Evolutionary conservation across 2,329 filamentous ascomycete genomes (phyloP).

Genomic region (Amauroascus verrucosus): DNA sequence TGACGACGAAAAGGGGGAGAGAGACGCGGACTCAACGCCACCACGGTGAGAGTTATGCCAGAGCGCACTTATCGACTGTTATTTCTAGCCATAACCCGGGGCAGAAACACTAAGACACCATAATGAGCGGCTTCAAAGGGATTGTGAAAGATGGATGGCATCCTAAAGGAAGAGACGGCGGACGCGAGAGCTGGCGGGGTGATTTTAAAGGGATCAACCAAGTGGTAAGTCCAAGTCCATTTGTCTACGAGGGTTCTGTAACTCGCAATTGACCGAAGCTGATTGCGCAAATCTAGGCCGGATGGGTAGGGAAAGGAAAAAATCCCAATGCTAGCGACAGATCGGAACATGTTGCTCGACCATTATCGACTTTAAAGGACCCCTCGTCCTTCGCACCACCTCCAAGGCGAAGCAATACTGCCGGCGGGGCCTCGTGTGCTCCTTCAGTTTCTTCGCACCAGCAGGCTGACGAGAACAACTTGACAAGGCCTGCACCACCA

Average conservation of each 20-base stretch:
- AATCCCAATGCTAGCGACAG: slow-evolving; percentile 32
- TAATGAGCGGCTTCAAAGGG: slow-evolving; percentile 41
- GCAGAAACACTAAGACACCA: not conserved
- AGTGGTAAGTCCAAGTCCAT: slow-evolving; percentile 39
- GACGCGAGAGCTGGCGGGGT: slow-evolving; percentile 44
- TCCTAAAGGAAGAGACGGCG: slow-evolving; percentile 44
- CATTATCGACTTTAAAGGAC: slow-evolving; percentile 62
- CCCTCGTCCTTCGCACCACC: slow-evolving; percentile 70
- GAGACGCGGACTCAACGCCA: not conserved
- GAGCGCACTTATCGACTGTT: not conserved
- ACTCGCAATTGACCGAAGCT: too few relatives aligned
- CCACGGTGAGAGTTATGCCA: not conserved
- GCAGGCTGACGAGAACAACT: slow-evolving; percentile 15
- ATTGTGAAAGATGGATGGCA: slow-evolving; percentile 46
- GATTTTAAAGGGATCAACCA: slow-evolving; percentile 50
- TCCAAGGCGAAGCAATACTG: slow-evolving; percentile 53
- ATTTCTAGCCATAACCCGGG: too few relatives aligned
- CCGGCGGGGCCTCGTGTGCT: slow-evolving; percentile 36
- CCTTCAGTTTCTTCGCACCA: slow-evolving; percentile 32
- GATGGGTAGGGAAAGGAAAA: slow-evolving; percentile 49
- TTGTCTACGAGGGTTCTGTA: too few relatives aligned
- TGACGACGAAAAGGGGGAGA: not conserved
- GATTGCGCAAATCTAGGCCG: slow-evolving; percentile 36
- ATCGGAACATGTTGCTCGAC: slow-evolving; percentile 45
- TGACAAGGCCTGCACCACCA: slow-evolving; percentile 35